A percentile compares a stretch with the other conserved stretches of the same genome.
Evolutionary conservation across 108 stramenopile genomes (phyloP).

Genomic region (Nitzschia inconspicua): DNA sequence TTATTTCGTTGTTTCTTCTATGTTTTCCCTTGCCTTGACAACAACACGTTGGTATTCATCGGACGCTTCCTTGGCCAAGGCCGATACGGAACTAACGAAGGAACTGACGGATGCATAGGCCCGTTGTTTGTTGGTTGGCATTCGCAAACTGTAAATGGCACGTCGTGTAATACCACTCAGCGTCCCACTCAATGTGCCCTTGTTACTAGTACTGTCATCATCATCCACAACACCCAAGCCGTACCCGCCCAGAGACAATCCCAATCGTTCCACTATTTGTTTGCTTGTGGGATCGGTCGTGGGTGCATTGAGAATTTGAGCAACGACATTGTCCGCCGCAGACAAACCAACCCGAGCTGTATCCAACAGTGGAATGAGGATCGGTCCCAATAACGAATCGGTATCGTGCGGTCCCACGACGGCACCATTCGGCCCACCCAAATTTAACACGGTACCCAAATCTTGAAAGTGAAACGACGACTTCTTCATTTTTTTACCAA

Average conservation of each 20-base stretch:
- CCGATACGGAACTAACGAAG: constrained; percentile 14
- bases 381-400: constrained; percentile 6
- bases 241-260: constrained; percentile 50
- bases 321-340: constrained; percentile 12
- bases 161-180: constrained; percentile 36
- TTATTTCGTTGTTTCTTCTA: too few relatives aligned
- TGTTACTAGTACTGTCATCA: constrained; percentile 45
- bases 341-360: constrained; percentile 16
- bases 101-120: constrained; percentile 31
- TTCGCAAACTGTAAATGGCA: constrained; percentile 70
- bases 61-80: constrained; percentile 22
- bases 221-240: constrained; percentile 45
- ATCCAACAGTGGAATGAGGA: constrained; percentile 22
- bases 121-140: constrained; percentile 66
- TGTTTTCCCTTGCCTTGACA: too few relatives aligned
- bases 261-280: constrained; percentile 13
- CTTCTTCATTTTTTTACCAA: too few relatives aligned
- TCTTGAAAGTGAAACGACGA: constrained; percentile 65
- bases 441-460: constrained; percentile 75
- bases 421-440: constrained; percentile 56
- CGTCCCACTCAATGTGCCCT: constrained; percentile 44
- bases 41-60: constrained; percentile 6
- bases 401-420: constrained; percentile 37
- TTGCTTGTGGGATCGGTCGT: neutral
- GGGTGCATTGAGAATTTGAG: constrained; percentile 6